Evolutionary conservation across 2,329 filamentous ascomycete species (phyloP), one percentile per base, ranked within the genome.

Genomic region (Penicillium sp.): DNA sequence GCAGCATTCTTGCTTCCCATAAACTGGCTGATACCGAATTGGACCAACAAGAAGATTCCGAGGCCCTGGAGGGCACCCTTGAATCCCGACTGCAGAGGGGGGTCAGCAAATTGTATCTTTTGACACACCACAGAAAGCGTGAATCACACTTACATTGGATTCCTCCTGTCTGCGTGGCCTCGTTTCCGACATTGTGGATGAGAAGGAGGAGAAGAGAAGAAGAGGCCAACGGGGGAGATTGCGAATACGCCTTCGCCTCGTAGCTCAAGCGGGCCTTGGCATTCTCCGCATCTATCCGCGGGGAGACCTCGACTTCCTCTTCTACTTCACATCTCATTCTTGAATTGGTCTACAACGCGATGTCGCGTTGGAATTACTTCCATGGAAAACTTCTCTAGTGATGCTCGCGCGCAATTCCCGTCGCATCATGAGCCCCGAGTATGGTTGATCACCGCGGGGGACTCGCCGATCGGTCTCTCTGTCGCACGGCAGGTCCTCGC

Each of bases 361-460:
- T 50, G 56, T 54, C 63, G 57, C 55, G 51, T 54, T 55, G 59
- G 57, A 54, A 52, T 56, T 63, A 61, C 21, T 32, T 40, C 53
- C 51, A 76, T 75, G 62, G 71, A 75, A 54, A 72, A 69, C 57
- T 61, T 61, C 39, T 63, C 68, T 47, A 67, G 66, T 60, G 68
- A 71, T 55, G 63, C 67, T 56, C 70, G 67, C 55, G 60, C 66
- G 44, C 82, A 82, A 56, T 86, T 86, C 62, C 84, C 84, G 40
- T 75, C 79, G 29, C 83, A 86, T 71, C 80, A 81, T 68, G 81
- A 80, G 46, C 92, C 92, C 47, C 88, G 93, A 67, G 90, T 93
- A 67, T 97, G 94, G 94, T 87, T 99, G 69, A 79, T 99, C 61
- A 96, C 92, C 10, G 88, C 90, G 55, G 90, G 90, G 32, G 84